Evolutionary conservation across 208 protist species (phyloP).

Genomic region (Tetramitus jugosus): DNA sequence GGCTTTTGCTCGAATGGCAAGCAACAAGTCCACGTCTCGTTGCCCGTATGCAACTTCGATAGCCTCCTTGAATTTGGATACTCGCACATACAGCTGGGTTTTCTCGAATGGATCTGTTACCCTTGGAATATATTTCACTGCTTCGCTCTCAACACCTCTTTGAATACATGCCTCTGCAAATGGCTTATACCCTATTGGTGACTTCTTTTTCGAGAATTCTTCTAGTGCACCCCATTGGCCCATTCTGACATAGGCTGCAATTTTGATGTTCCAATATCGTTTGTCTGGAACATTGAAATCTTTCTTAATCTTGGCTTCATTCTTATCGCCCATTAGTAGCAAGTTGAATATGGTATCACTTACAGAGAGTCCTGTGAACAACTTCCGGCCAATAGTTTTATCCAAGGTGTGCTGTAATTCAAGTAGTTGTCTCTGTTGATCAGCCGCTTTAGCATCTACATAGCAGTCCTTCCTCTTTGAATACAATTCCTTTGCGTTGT

Average conservation of each 20-base stretch:
- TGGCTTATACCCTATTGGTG: conserved; percentile 27
- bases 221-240: conserved; percentile 21
- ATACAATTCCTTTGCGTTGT: neutral
- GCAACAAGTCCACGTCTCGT: conserved; percentile 5
- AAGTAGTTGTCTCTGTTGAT: conserved; percentile 25
- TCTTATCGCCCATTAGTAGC: neutral
- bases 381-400: too few species aligned
- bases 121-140: conserved; percentile 5
- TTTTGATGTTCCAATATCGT: conserved; percentile 24
- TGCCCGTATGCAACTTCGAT: conserved; percentile 1
- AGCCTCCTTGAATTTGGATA: conserved; percentile 20
- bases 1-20: too few species aligned
- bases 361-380: neutral
- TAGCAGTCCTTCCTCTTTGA: conserved; percentile 7
- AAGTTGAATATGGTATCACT: conserved; percentile 24
- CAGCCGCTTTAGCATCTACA: neutral
- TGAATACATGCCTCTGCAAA: conserved; percentile 14
- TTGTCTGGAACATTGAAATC: conserved; percentile 26
- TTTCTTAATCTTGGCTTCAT: neutral
- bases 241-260: conserved; percentile 7
- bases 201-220: conserved; percentile 23
- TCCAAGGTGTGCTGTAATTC: conserved; percentile 21
- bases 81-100: neutral
- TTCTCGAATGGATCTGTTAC: neutral
- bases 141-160: neutral